These are phyloP conservation scores for Marasmius oreades DNA, from an alignment of 1,284 basidiomycete genomes.

Conservation along the genomic window DNA sequence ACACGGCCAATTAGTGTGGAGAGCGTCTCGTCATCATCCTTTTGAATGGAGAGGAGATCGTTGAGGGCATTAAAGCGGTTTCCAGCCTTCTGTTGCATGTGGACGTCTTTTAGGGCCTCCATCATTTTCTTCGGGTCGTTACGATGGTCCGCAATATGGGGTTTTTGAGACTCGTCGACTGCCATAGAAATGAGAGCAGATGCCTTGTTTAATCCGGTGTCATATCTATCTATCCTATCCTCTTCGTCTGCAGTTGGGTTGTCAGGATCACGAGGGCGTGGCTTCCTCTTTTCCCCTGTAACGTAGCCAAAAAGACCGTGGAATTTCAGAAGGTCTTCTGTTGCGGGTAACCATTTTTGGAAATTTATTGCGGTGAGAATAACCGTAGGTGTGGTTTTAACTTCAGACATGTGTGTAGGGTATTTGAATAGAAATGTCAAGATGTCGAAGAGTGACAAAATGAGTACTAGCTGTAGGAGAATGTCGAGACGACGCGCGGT, in stretches of 20 bases:
- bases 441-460: too few species aligned
- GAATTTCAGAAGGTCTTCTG: neutral
- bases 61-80: too few species aligned
- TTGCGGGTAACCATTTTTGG: neutral
- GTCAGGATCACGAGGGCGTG: neutral
- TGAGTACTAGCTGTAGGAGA: too few species aligned
- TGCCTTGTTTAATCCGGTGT: neutral
- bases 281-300: neutral
- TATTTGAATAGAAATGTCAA: neutral
- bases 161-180: neutral
- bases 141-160: neutral
- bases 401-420: neutral
- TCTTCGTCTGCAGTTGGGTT: too few species aligned
- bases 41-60: too few species aligned
- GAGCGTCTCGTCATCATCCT: too few species aligned
- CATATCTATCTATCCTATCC: neutral
- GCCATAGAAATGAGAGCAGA: neutral
- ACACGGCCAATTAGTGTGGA: too few species aligned
- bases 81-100: neutral
- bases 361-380: too few species aligned
- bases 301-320: neutral
- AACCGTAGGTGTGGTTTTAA: neutral
- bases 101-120: neutral
- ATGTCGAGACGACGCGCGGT: neutral
- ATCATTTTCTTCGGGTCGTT: neutral